phyloP scores from a whole-genome alignment of 371 early-diverging fungal species.

The Mortierella sp. region DNA sequence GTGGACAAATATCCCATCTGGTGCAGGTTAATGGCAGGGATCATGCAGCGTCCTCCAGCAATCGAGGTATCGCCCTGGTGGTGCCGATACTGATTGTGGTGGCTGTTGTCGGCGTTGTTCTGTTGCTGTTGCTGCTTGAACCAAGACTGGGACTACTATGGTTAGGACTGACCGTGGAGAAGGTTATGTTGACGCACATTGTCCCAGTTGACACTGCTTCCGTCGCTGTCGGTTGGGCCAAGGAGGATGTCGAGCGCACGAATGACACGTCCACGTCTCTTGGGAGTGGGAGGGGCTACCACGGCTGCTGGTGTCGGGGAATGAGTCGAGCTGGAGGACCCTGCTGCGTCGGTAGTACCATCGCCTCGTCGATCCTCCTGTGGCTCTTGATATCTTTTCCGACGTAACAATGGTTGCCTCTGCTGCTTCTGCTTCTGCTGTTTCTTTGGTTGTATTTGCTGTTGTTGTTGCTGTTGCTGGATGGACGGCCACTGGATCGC shows the following conservation, averaged over 20 bases:
- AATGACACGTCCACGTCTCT: constrained; percentile 1
- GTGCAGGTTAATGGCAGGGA: not conserved
- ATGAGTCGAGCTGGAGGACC: too few species aligned
- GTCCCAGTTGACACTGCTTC: not conserved
- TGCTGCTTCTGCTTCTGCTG: not conserved
- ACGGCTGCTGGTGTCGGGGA: not conserved
- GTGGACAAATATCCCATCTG: not conserved
- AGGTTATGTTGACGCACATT: not conserved
- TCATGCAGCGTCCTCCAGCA: not conserved
- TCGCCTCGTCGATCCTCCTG: not conserved
- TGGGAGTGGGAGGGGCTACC: not conserved
- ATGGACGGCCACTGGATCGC: not conserved
- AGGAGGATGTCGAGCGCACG: constrained; percentile 3
- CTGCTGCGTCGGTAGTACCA: too few species aligned
- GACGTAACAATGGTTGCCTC: not conserved
- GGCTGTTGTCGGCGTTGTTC: too few species aligned
- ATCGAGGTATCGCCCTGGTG: not conserved
- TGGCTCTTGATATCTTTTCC: too few species aligned
- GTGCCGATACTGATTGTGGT: too few species aligned
- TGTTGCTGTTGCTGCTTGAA: too few species aligned
- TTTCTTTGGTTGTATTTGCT: not conserved
- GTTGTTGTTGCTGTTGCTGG: not conserved
- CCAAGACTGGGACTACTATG: not conserved
- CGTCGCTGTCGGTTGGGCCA: not conserved
- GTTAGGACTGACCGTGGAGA: not conserved